phyloP scores from a whole-genome alignment of 495 filamentous ascomycete genomes.

The Penicillium maclennaniae region DNA sequence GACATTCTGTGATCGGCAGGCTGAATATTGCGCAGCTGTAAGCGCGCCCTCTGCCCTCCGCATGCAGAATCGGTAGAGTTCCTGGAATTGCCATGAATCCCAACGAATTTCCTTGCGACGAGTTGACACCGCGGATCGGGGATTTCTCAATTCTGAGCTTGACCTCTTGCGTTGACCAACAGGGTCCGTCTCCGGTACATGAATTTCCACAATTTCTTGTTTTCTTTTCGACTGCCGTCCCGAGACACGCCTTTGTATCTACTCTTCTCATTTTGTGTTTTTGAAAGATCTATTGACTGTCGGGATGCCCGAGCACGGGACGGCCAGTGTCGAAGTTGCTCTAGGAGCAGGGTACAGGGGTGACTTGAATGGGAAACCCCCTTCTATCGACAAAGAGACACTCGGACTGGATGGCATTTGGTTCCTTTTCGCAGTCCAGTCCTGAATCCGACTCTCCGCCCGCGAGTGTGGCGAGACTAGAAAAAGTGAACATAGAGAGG shows the following conservation, averaged over 20 bases:
- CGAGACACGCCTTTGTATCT: constrained; percentile 4
- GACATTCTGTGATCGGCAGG: constrained; percentile 64
- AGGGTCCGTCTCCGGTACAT: neutral
- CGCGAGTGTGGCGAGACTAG: constrained; percentile 23
- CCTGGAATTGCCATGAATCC: constrained; percentile 25
- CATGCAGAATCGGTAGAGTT: neutral
- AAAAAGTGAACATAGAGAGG: constrained; percentile 31
- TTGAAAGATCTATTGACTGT: constrained; percentile 3
- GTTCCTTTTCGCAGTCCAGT: constrained; percentile 33
- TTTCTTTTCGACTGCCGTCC: constrained; percentile 7
- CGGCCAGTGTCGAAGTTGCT: neutral
- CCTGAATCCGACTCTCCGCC: constrained; percentile 22
- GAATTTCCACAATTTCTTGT: constrained; percentile 3
- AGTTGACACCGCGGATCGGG: constrained; percentile 6
- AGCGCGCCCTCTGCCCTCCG: constrained; percentile 12
- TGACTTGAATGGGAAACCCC: neutral
- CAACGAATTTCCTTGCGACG: constrained; percentile 36
- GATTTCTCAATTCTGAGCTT: neutral
- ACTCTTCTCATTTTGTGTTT: constrained; percentile 7
- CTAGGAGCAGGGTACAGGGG: neutral
- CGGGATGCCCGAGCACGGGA: neutral
- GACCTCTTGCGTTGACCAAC: neutral
- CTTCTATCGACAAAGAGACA: constrained; percentile 18
- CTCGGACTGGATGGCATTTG: constrained; percentile 34
- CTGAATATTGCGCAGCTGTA: constrained; percentile 12